Evolutionary conservation across 2,329 filamentous ascomycete genomes (phyloP), one percentile per base, ranked within the genome.

Genomic region (Lasiodiplodia sp.): DNA sequence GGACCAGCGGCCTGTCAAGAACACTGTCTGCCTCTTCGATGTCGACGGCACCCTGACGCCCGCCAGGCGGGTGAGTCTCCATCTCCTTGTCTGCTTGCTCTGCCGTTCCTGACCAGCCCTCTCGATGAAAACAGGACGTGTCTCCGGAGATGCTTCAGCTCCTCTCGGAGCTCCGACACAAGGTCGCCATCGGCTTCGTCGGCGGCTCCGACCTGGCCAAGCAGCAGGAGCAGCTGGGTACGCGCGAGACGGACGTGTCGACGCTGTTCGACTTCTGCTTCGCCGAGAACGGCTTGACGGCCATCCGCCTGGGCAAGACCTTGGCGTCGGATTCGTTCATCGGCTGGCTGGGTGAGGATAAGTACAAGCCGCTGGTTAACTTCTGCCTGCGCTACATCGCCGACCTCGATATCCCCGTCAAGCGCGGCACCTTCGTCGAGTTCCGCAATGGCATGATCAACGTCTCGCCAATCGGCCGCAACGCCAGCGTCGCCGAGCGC

Each of bases 201-300:
- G 96, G 96, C 76, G 96, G 96, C 79, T 96, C 92, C 75, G 92
- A 98, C 86, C 88, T 97, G 71, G 84, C 81, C 79, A 98, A 99
- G 86, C 96, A 98, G 83, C 93, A 98, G 82, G 96, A 98, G 82
- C 95, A 98, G 84, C 88, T 98, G 71, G 94, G 94, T 79, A 86
- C 88, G 4, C 79, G 87, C 31, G 83, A 86, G 69, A 86, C 91
- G 73, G 80, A 85, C 74, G 95, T 98, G 70, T 94, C 90, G 65
- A 85, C 88, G 71, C 89, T 98, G 76, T 99, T 99, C 85, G 96
- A 99, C 86, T 99, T 93, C 84, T 96, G 92, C 88, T 99, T 99
- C 84, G 86, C 94, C 69, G 96, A 99, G 85, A 99, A 99, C 83
- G 96, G 96, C 12, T 88, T 99, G 73, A 96, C 92, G 1, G 96